Base-by-base conservation (phyloP, 192 early-diverging fungal genomes). In the Rhizoclosmatium globosum region DNA sequence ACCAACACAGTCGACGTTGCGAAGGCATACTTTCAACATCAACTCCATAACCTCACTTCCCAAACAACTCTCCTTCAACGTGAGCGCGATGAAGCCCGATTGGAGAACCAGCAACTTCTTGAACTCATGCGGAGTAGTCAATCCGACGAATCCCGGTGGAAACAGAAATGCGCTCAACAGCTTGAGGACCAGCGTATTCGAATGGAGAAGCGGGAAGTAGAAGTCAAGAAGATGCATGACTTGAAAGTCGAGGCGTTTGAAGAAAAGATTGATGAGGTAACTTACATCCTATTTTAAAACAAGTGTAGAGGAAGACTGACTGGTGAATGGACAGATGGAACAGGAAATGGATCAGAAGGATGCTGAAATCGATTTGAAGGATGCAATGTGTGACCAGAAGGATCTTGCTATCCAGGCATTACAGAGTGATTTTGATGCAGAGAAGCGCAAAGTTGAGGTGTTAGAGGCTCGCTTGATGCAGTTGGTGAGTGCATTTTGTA, bases 311-410 rank as follows among this genome's bases (percentile, higher is more conserved):
- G 31, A 31, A 31, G 31, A 31, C 31, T 31, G 31, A 31, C 31
- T 31, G 31, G 31, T 31, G 31, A 31, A 31, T 31, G 31, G n/a
- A 44, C 17, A 43, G 53, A 48, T 23, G 69, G 69, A 48, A 13
- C 17, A 7, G 4, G 69, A 71, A 42, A n/a, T 56, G 19, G 69
- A 71, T 23, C 48, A 71, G 41, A 71, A 71, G 38, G 69, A 71
- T n/a, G 39, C 6, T 48, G 15, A 44, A 48, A 71, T 31, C 17
- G 15, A 39, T 68, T 31, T 13, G 67, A 68, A 31, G 31, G 31
- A 31, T 31, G 31, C 31, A 31, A 31, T 31, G 31, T 31, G 31
- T 31, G 31, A 31, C 31, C 31, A 31, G 31, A 31, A 31, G 31
- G 31, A 31, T 31, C 31, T 31, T 31, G 31, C 31, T 31, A 31